A percentile compares a stretch with the other conserved stretches of the same genome.
These are phyloP conservation scores for Aspergillus nanangensis DNA, from an alignment of 495 filamentous ascomycete genomes.

Conservation along the genomic window DNA sequence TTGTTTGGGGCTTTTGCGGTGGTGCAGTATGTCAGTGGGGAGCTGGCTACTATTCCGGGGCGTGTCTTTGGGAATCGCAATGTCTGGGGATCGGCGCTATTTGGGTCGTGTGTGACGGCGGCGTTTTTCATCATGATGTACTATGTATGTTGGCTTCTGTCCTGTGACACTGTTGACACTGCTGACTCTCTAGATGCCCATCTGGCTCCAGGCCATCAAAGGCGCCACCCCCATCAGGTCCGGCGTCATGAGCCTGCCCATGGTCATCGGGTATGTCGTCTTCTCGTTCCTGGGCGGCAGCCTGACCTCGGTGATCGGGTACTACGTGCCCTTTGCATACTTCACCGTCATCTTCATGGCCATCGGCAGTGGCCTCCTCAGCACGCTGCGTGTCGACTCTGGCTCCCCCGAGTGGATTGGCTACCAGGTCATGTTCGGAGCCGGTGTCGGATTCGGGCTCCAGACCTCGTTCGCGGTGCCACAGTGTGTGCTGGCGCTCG, in stretches of 20 bases:
- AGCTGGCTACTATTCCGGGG: conserved; percentile 63
- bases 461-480: too few species aligned
- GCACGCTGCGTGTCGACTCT: conserved; percentile 16
- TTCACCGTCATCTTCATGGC: conserved; percentile 47
- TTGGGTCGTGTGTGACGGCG: conserved; percentile 44
- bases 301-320: conserved; percentile 18
- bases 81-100: conserved; percentile 43
- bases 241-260: conserved; percentile 26
- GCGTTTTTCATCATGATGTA: conserved; percentile 23
- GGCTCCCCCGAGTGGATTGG: conserved; percentile 16
- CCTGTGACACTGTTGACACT: background rate
- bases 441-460: conserved; percentile 19
- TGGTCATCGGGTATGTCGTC: conserved; percentile 16
- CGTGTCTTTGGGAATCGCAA: conserved; percentile 58
- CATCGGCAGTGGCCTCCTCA: conserved; percentile 52
- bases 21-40: conserved; percentile 55
- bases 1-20: conserved; percentile 48
- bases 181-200: conserved; percentile 28
- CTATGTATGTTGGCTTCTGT: conserved; percentile 13
- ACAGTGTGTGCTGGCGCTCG: conserved; percentile 44
- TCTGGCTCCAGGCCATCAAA: conserved; percentile 36
- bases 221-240: conserved; percentile 21
- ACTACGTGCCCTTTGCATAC: conserved; percentile 54
- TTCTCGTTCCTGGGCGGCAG: conserved; percentile 13
- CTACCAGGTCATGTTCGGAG: conserved; percentile 22